A percentile compares a stretch with the other conserved stretches of the same genome.
Conservation (phyloP, 2,329 filamentous ascomycete species). For the Fusarium cyanostomum region DNA sequence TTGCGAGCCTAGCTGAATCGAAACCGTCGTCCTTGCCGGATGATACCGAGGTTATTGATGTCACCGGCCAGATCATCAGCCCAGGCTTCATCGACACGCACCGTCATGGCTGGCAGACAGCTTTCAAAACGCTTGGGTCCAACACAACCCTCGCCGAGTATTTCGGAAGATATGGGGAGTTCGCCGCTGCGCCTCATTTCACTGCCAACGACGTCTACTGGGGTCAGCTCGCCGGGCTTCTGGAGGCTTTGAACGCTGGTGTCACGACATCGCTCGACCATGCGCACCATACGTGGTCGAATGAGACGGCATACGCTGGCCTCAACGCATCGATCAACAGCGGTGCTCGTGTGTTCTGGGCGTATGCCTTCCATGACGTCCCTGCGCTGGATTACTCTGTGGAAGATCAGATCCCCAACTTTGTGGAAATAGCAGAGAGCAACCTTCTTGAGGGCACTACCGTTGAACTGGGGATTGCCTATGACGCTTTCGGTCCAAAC, state of each 20-base stretch:
- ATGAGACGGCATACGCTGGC: slow-evolving; percentile 54
- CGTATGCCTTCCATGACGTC: slow-evolving; percentile 53
- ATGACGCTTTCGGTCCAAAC: slow-evolving; percentile 50
- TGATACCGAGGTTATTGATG: slow-evolving; percentile 56
- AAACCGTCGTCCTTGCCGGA: slow-evolving; percentile 15
- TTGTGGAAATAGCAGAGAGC: slow-evolving; percentile 49
- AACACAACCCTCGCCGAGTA: slow-evolving; percentile 62
- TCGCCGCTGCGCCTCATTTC: slow-evolving; percentile 45
- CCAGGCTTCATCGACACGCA: slow-evolving; percentile 68
- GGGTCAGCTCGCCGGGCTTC: slow-evolving; percentile 56
- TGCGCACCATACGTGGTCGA: slow-evolving; percentile 59
- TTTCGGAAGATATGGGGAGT: slow-evolving; percentile 53
- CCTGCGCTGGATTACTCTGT: slow-evolving; percentile 43
- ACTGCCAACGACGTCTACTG: slow-evolving; percentile 57
- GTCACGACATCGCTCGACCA: slow-evolving; percentile 64
- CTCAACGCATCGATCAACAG: slow-evolving; percentile 59
- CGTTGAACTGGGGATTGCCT: slow-evolving; percentile 54
- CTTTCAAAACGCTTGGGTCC: slow-evolving; percentile 60
- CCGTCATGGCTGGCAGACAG: slow-evolving; percentile 65
- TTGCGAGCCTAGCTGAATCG: not conserved
- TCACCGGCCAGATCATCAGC: slow-evolving; percentile 60
- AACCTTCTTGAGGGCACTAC: slow-evolving; percentile 41
- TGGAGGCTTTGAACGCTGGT: slow-evolving; percentile 62
- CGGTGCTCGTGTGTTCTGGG: slow-evolving; percentile 59
- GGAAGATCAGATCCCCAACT: slow-evolving; percentile 51